Base-by-base conservation (phyloP, 495 filamentous ascomycete genomes). In the Annulohypoxylon maeteangense region DNA sequence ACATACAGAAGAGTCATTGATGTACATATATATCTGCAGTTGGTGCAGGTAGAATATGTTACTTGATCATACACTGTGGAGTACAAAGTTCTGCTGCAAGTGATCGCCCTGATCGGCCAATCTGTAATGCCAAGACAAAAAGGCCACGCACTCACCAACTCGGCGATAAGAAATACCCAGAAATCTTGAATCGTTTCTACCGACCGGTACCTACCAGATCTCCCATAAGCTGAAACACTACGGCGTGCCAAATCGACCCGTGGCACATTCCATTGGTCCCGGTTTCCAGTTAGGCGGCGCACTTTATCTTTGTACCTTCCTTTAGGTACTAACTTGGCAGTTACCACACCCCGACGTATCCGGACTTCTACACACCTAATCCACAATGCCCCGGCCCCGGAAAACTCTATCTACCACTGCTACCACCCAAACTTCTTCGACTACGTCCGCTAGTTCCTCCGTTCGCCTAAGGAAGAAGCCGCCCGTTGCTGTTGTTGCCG, bases 351-450 rank as follows among this genome's bases (percentile, higher is more conserved):
- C 68, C 68, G 68, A 62, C 68, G 48, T 55, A 67, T 63, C 58
- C 69, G 64, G 58, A 45, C 20, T n/a, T 23, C n/a, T 20, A 44
- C n/a, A 44, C 48, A 57, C 18, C 31, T 50, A 58, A 53, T 29
- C 53, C 70, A 63, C 60, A 31, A 72, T 72, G 70, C 3, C 70
- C 58, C 54, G 70, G 42, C 23, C 54, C 70, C 42, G 69, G 54
- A 62, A 65, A 61, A 55, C 54, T 50, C 65, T 55, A 47, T 48
- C 70, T 42, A 10, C 40, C n/a, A 38, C 54, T 48, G 7, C 56
- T 34, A 29, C 53, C 25, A 20, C 62, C 10, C n/a, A 27, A 31
- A 20, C 61, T 57, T 38, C 53, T 62, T 67, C 59, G 32, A 65
- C 60, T 31, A 65, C 64, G n/a, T 57, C 68, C 58, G 58, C 51